A percentile compares a stretch with the other conserved stretches of the same genome.
These are phyloP conservation scores for Metschnikowia vanudenii DNA, from an alignment of 805 yeast species.

Conservation along the genomic window DNA sequence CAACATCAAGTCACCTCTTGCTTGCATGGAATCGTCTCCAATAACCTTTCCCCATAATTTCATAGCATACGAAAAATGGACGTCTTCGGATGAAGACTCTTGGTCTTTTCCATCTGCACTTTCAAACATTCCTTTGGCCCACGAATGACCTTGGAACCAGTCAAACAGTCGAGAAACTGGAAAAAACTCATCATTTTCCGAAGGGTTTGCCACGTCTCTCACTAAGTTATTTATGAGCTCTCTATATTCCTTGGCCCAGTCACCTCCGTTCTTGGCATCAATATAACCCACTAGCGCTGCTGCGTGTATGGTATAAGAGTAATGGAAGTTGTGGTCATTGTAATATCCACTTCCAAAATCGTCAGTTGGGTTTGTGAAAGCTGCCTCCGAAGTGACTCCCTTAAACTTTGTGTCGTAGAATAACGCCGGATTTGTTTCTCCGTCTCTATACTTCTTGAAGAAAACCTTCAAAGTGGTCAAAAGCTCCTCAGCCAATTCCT, in stretches of 20 bases:
- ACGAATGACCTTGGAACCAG: slow-evolving; percentile 71
- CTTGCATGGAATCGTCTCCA: slow-evolving; percentile 51
- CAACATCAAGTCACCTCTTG: slow-evolving; percentile 58
- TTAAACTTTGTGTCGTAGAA: slow-evolving; percentile 54
- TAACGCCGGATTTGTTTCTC: slow-evolving; percentile 49
- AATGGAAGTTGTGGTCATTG: slow-evolving; percentile 88
- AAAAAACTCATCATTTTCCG: slow-evolving; percentile 49
- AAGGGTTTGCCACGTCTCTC: slow-evolving; percentile 68
- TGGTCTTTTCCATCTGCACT: slow-evolving; percentile 70
- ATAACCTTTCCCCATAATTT: slow-evolving; percentile 65
- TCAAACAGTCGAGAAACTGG: slow-evolving; percentile 68
- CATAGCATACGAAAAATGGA: slow-evolving; percentile 65
- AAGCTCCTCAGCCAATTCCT: slow-evolving; percentile 35
- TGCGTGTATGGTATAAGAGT: slow-evolving; percentile 79
- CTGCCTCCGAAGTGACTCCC: slow-evolving; percentile 55
- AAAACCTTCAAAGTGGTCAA: slow-evolving; percentile 42
- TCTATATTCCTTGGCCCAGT: slow-evolving; percentile 48
- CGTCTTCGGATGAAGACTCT: slow-evolving; percentile 71
- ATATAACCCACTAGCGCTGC: slow-evolving; percentile 76
- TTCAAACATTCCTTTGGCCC: slow-evolving; percentile 68
- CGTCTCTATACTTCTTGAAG: slow-evolving; percentile 38
- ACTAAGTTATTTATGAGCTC: slow-evolving; percentile 61
- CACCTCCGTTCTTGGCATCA: slow-evolving; percentile 58
- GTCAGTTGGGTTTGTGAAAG: neutral
- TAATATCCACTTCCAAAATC: slow-evolving; percentile 76